Percentiles rank a stretch among this genome's conserved stretches.
Evolutionary conservation across 2,329 filamentous ascomycete genomes (phyloP).

Genomic region (Colletotrichum noveboracense): DNA sequence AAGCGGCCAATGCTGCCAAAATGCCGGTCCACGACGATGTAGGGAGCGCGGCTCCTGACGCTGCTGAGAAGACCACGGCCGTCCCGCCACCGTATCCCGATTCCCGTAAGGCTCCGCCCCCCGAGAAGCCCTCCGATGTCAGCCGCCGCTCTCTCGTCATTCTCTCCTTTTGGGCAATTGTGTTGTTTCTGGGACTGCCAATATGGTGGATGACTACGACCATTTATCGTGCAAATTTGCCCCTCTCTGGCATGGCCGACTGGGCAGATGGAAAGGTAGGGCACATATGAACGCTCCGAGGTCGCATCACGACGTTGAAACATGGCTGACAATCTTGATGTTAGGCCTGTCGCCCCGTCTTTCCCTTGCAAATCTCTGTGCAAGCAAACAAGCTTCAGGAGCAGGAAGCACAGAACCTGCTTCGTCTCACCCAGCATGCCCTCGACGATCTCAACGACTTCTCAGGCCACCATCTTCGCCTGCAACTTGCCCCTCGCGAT

Average conservation of each 20-base stretch:
- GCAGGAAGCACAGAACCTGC: slow-evolving; percentile 73
- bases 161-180: slow-evolving; percentile 88
- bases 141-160: slow-evolving; percentile 77
- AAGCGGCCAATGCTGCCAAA: slow-evolving; percentile 4
- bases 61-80: neutral
- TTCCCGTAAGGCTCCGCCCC: slow-evolving; percentile 65
- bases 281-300: slow-evolving; percentile 16
- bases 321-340: neutral
- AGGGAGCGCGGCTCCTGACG: neutral
- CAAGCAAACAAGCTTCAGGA: slow-evolving; percentile 70
- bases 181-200: slow-evolving; percentile 82
- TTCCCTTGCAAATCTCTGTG: slow-evolving; percentile 83
- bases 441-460: slow-evolving; percentile 89
- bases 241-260: slow-evolving; percentile 82
- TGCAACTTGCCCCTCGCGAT: slow-evolving; percentile 62
- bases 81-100: slow-evolving; percentile 3
- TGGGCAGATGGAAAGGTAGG: slow-evolving; percentile 89
- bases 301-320: neutral
- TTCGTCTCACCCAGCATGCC: slow-evolving; percentile 83
- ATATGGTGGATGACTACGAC: slow-evolving; percentile 97
- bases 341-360: slow-evolving; percentile 85
- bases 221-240: slow-evolving; percentile 86
- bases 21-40: slow-evolving; percentile 1
- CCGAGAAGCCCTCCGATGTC: slow-evolving; percentile 74
- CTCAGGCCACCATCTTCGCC: slow-evolving; percentile 79